Evolutionary conservation across 2,329 filamentous ascomycete genomes (phyloP).

Genomic region (Diplodia scrobiculata): DNA sequence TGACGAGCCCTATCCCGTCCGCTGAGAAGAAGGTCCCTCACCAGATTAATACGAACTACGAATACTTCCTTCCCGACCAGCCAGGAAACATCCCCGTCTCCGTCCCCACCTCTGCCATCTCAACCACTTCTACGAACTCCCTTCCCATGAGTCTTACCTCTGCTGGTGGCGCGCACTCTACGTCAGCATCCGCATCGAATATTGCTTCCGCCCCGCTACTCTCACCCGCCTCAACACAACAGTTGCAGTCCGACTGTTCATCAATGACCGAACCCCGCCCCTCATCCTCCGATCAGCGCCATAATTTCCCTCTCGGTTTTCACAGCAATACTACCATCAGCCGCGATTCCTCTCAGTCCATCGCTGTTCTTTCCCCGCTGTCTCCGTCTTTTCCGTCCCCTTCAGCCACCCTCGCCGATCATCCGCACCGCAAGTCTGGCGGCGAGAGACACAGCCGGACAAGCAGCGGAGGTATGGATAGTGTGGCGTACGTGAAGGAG

Average conservation of each 20-base stretch:
- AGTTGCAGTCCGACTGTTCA: conserved; percentile 4
- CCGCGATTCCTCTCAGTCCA: conserved; percentile 3
- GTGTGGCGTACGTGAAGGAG: conserved; percentile 67
- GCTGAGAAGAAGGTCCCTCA: conserved; percentile 32
- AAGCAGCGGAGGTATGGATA: conserved; percentile 61
- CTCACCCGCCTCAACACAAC: neutral
- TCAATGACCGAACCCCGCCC: neutral
- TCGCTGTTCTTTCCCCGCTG: conserved; percentile 11
- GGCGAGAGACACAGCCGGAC: conserved; percentile 40
- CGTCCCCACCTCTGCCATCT: conserved; percentile 41
- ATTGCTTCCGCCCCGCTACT: conserved; percentile 3
- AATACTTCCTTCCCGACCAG: conserved; percentile 35
- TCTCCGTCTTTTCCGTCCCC: neutral
- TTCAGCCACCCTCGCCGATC: conserved; percentile 7
- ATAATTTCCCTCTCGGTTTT: neutral
- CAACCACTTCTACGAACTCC: conserved; percentile 33
- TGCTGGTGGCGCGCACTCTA: neutral
- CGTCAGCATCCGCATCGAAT: conserved; percentile 1
- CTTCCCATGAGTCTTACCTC: conserved; percentile 8
- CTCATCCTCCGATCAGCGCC: neutral
- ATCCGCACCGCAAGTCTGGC: conserved; percentile 10
- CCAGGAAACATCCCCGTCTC: conserved; percentile 34
- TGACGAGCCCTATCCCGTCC: conserved; percentile 21
- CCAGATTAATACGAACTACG: conserved; percentile 25
- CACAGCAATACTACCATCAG: neutral